Base-by-base conservation (phyloP, 1,284 basidiomycete species). In the Macrocystidia cucumis region DNA sequence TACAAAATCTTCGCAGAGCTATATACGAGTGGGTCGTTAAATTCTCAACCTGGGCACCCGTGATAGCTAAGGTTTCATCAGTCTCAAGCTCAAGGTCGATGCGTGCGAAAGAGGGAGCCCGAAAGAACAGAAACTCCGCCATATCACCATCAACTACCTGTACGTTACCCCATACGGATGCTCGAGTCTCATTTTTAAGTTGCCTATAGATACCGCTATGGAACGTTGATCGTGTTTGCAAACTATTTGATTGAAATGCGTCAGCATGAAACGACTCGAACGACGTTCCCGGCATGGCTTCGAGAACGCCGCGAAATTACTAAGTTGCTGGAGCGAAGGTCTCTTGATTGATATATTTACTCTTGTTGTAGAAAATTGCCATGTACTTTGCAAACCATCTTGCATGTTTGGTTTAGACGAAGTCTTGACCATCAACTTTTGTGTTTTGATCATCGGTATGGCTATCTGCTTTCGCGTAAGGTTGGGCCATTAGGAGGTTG, bases 141-240 rank as follows among this genome's bases (percentile, higher is more conserved):
- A 73, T 39, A 68, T 90, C 38, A 82, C 82, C 4, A 75, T 90
- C 43, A 96, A 91, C 58, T 95, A 93, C 54, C 55, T 93, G 73
- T 93, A 51, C 45, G 78, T 55, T 34, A 20, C 34, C 38, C 22
- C 43, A 16, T 25, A 25, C 3, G 14, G 29, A 3, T 4, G 29
- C 4, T n/a, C n/a, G n/a, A n/a, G n/a, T n/a, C n/a, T 20, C 22
- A 13, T 24, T 26, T 22, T 24, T 26, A 13, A 31, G n/a, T 4
- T 22, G 32, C 29, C 32, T 20, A 12, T 41, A 85, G 80, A 43
- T 78, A 76, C 59, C 90, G 85, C 41, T 96, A 98, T 53, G 92
- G 89, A 1, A 84, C 89, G 5, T 65, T 98, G 30, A 96, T 98
- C 47, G 91, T 91, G 5, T 91, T 98, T 44, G 87, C 96, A 18